These are phyloP conservation scores for Sungouiella blattae DNA, from an alignment of 805 yeast species.

Conservation along the genomic window DNA sequence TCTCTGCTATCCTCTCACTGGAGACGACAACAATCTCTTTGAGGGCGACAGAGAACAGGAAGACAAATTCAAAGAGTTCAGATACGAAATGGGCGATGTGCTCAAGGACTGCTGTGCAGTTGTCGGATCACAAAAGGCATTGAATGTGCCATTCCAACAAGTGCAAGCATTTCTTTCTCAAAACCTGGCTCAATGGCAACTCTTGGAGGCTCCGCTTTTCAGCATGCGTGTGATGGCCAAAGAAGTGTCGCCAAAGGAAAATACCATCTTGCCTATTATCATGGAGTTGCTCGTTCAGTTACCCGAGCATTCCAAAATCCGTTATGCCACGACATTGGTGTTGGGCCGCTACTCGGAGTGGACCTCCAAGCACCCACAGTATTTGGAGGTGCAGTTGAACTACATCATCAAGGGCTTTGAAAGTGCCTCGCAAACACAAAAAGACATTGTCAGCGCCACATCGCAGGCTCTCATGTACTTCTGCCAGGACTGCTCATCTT, in stretches of 20 bases:
- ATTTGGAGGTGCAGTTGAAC: slow-evolving; percentile 74
- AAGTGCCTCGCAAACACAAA: slow-evolving; percentile 13
- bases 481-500: slow-evolving; percentile 81
- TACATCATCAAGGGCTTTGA: slow-evolving; percentile 77
- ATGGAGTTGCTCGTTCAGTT: slow-evolving; percentile 64
- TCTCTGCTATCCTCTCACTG: slow-evolving; percentile 64
- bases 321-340: slow-evolving; percentile 91
- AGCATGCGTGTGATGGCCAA: slow-evolving; percentile 92
- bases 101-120: slow-evolving; percentile 92
- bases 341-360: slow-evolving; percentile 96
- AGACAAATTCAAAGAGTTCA: slow-evolving; percentile 88
- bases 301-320: slow-evolving; percentile 81
- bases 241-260: slow-evolving; percentile 69
- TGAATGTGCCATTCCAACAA: slow-evolving; percentile 64
- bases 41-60: slow-evolving; percentile 71
- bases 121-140: slow-evolving; percentile 70
- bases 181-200: slow-evolving; percentile 65
- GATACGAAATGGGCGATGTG: slow-evolving; percentile 98
- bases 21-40: slow-evolving; percentile 45
- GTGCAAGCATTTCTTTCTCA: slow-evolving; percentile 42
- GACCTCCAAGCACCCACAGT: slow-evolving; percentile 84
- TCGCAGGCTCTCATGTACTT: slow-evolving; percentile 92
- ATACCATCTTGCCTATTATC: slow-evolving; percentile 66
- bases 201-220: slow-evolving; percentile 85
- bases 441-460: slow-evolving; percentile 73